A percentile compares a stretch with the other conserved stretches of the same genome.
Conservation (phyloP, 179 eudicot species). For the Carnegiea gigantea region DNA sequence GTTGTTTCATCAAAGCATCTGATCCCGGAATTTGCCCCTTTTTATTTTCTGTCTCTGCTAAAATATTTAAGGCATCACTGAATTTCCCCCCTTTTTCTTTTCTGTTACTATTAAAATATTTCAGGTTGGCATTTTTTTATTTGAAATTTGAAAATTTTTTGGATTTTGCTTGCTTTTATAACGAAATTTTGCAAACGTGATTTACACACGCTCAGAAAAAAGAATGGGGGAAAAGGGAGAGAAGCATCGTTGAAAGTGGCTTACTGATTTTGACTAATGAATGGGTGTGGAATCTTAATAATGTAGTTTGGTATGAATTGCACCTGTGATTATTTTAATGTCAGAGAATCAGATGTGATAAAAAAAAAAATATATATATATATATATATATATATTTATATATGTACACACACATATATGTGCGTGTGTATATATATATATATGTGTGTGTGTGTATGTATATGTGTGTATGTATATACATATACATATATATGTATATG, state of each 20-base stretch:
- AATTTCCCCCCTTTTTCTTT: not conserved
- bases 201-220: not conserved
- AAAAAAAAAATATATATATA: no score
- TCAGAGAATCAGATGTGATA: no score
- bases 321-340: no score
- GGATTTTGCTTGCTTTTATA: not conserved
- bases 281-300: not conserved
- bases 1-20: not conserved
- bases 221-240: not conserved
- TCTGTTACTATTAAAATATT: not conserved
- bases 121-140: not conserved
- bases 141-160: not conserved
- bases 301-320: no score
- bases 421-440: no score
- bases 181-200: not conserved
- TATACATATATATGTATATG: no score
- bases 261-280: not conserved
- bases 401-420: no score
- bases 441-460: no score
- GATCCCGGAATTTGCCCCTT: no score
- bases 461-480: no score
- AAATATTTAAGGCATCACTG: not conserved
- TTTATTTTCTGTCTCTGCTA: no score
- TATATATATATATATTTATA: no score
- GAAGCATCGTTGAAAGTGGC: not conserved